Evolutionary conservation across 257 asterid species (phyloP).

Genomic region (Perilla frutescens): DNA sequence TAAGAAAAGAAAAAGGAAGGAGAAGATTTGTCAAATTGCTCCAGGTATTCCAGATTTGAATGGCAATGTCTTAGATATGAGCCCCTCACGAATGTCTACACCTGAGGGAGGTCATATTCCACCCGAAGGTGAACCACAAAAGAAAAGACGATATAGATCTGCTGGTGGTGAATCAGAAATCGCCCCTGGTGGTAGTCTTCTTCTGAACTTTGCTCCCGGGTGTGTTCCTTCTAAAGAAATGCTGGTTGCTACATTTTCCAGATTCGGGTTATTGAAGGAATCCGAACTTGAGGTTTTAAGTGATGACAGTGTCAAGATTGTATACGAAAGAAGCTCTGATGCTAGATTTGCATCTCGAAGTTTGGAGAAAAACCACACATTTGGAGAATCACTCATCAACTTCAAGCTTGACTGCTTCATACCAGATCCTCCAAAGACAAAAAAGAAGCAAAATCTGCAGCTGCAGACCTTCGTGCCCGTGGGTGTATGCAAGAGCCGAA

Average conservation of each 20-base stretch:
- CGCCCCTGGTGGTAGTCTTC: slow-evolving; percentile 48
- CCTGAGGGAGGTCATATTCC: slow-evolving; percentile 36
- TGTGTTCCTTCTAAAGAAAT: slow-evolving; percentile 54
- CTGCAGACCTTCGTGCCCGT: slow-evolving; percentile 34
- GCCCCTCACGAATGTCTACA: slow-evolving; percentile 34
- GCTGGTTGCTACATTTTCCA: slow-evolving; percentile 48
- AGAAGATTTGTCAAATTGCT: slow-evolving; percentile 40
- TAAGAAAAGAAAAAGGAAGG: slow-evolving; percentile 53
- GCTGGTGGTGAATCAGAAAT: slow-evolving; percentile 33
- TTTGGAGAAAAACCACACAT: slow-evolving; percentile 57
- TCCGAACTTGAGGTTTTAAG: slow-evolving; percentile 46
- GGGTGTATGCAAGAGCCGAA: slow-evolving; percentile 26
- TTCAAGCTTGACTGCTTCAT: slow-evolving; percentile 43
- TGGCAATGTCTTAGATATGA: slow-evolving; percentile 42
- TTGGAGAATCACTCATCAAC: slow-evolving; percentile 59
- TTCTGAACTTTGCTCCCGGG: slow-evolving; percentile 53
- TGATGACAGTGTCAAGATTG: slow-evolving; percentile 47
- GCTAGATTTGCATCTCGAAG: slow-evolving; percentile 63
- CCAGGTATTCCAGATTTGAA: slow-evolving; percentile 75
- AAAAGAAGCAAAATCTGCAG: slow-evolving; percentile 24
- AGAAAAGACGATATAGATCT: slow-evolving; percentile 36
- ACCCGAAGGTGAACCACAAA: slow-evolving; percentile 41
- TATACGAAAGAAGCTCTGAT: slow-evolving; percentile 57
- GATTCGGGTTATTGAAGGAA: slow-evolving; percentile 64
- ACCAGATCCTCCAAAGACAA: slow-evolving; percentile 32